Evolutionary conservation across 2,329 filamentous ascomycete species (phyloP).

Genomic region (Exophiala dermatitidis): DNA sequence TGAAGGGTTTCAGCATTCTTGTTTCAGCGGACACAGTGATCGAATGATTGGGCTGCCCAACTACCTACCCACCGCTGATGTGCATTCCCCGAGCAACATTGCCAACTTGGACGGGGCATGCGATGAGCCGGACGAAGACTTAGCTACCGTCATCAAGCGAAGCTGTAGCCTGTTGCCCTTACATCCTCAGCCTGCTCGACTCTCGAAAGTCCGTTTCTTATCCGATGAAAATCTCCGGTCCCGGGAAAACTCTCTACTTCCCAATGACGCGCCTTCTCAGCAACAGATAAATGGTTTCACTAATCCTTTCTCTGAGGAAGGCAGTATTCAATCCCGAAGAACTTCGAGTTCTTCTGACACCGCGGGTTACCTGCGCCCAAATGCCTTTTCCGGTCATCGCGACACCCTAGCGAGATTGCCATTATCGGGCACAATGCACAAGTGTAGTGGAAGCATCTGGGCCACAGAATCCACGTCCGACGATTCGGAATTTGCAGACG

Average conservation of each 20-base stretch:
- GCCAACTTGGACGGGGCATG: constrained; percentile 2
- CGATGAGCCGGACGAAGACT: constrained; percentile 4
- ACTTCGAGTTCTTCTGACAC: constrained; percentile 13
- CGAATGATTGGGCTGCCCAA: not conserved
- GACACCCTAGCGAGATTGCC: constrained; percentile 25
- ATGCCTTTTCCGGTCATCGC: constrained; percentile 22
- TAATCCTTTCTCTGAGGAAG: constrained; percentile 11
- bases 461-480: not conserved
- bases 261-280: not conserved
- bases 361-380: constrained; percentile 15
- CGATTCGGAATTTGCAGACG: not conserved
- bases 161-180: not conserved
- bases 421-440: not conserved
- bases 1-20: not conserved
- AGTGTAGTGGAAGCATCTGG: not conserved
- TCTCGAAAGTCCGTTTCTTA: constrained; percentile 10
- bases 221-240: constrained; percentile 11
- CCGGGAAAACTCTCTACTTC: constrained; percentile 1
- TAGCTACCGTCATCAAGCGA: not conserved
- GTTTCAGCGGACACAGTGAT: not conserved
- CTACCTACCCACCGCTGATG: not conserved
- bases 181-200: not conserved
- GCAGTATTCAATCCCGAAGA: constrained; percentile 4
- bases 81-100: not conserved
- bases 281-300: constrained; percentile 3